phyloP scores from a whole-genome alignment of 805 yeast species.

The Wickerhamomyces mucosus region DNA sequence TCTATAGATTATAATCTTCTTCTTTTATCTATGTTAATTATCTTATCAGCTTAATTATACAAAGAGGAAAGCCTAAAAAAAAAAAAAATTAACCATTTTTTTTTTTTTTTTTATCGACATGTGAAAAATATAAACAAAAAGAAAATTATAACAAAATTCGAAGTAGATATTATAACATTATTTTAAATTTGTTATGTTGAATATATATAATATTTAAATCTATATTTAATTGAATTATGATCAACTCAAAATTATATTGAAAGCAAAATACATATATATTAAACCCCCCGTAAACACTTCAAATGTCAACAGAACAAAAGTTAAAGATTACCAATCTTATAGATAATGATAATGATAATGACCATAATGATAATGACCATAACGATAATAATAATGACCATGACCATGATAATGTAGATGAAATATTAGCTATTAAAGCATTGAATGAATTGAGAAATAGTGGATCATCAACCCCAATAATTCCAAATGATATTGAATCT shows the following conservation, averaged over 20 bases:
- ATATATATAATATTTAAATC: no score
- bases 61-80: no score
- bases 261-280: no score
- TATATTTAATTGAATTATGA: no score
- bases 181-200: no score
- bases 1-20: background rate
- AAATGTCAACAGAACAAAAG: background rate
- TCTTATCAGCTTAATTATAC: conserved; percentile 1
- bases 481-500: no score
- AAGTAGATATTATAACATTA: conserved; percentile 4
- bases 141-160: background rate
- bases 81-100: no score
- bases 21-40: conserved; percentile 1
- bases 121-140: conserved; percentile 2
- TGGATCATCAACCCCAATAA: conserved; percentile 6
- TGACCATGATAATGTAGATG: conserved; percentile 6
- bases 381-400: no score
- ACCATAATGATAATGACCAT: conserved; percentile 1
- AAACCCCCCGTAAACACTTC: background rate
- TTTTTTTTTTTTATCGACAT: conserved; percentile 1
- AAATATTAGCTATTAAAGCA: conserved; percentile 16
- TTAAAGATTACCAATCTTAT: conserved; percentile 1
- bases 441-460: conserved; percentile 19
- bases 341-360: conserved; percentile 1
- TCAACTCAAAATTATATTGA: no score